Percentiles rank a stretch among this genome's conserved stretches.
phyloP scores from a whole-genome alignment of 2,329 filamentous ascomycete species.

The Nothophaeocryptopus gaeumannii region DNA sequence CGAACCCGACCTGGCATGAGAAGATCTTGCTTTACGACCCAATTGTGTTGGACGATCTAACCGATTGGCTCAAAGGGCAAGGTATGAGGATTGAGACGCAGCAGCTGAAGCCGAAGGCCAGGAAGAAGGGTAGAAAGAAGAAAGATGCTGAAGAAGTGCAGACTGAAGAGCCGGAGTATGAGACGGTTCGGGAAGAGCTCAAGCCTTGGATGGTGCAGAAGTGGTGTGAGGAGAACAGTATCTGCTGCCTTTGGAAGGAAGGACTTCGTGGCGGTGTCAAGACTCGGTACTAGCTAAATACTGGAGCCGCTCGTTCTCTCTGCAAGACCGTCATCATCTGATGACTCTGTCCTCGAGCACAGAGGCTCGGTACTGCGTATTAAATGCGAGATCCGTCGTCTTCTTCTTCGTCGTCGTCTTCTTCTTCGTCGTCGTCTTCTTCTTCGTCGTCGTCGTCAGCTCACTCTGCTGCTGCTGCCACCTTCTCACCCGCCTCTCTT shows the following conservation, averaged over 20 bases:
- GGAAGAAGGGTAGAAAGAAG: slow-evolving; percentile 18
- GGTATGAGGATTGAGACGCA: slow-evolving; percentile 25
- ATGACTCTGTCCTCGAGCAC: too few relatives aligned
- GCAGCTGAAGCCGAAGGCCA: slow-evolving; percentile 14
- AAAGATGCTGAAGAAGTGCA: slow-evolving; percentile 46
- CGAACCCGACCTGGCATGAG: slow-evolving; percentile 71
- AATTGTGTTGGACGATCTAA: slow-evolving; percentile 80
- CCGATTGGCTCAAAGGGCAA: slow-evolving; percentile 69
- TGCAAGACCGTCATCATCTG: too few relatives aligned
- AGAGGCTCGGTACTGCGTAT: too few relatives aligned
- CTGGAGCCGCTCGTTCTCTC: too few relatives aligned
- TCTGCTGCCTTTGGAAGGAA: slow-evolving; percentile 76
- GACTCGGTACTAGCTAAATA: slow-evolving; percentile 26
- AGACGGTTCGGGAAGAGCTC: slow-evolving; percentile 30
- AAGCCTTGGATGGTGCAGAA: slow-evolving; percentile 66
- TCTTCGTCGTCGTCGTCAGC: too few relatives aligned
- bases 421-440: too few relatives aligned
- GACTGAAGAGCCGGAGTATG: slow-evolving; percentile 18
- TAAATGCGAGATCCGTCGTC: too few relatives aligned
- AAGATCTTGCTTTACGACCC: slow-evolving; percentile 94
- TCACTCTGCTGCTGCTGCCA: too few relatives aligned
- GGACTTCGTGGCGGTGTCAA: slow-evolving; percentile 38
- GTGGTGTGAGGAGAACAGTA: slow-evolving; percentile 85
- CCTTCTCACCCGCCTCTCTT: too few relatives aligned
- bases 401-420: too few relatives aligned